Evolutionary conservation across 1,284 basidiomycete species (phyloP).

Genomic region (Termitomyces sp.): DNA sequence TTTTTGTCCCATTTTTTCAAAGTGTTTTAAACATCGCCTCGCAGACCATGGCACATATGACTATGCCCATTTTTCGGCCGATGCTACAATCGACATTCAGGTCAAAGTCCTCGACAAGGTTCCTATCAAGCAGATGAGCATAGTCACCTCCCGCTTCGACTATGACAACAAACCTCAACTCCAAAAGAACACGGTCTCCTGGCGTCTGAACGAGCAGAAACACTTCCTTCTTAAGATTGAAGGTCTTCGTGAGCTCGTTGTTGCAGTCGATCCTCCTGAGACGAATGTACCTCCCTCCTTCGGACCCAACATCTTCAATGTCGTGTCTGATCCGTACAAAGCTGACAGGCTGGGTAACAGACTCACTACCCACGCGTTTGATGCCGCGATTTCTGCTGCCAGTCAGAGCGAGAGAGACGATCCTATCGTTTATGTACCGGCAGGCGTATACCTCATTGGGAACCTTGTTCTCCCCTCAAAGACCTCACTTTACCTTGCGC

Average conservation of each 20-base stretch:
- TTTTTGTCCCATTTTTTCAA: not conserved
- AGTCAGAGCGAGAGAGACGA: not conserved
- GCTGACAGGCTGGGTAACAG: slow-evolving; percentile 14
- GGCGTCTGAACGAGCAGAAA: slow-evolving; percentile 13
- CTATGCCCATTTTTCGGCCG: slow-evolving; percentile 17
- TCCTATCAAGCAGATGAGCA: slow-evolving; percentile 10
- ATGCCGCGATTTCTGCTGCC: slow-evolving; percentile 13
- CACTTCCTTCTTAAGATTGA: slow-evolving; percentile 15
- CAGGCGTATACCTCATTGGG: slow-evolving; percentile 16
- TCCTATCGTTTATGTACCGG: slow-evolving; percentile 16
- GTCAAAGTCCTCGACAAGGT: slow-evolving; percentile 12
- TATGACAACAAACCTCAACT: slow-evolving; percentile 10
- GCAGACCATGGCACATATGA: slow-evolving; percentile 12
- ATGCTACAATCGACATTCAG: slow-evolving; percentile 11
- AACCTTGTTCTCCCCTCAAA: slow-evolving; percentile 19
- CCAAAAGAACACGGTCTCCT: slow-evolving; percentile 12
- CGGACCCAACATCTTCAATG: slow-evolving; percentile 17
- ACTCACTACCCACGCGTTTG: slow-evolving; percentile 14
- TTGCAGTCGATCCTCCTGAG: slow-evolving; percentile 18
- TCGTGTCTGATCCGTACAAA: slow-evolving; percentile 13
- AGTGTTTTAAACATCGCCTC: not conserved
- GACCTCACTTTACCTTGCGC: slow-evolving; percentile 18
- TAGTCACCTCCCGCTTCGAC: slow-evolving; percentile 14
- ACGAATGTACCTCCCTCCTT: slow-evolving; percentile 4
- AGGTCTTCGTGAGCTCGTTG: slow-evolving; percentile 17